A percentile compares a stretch with the other conserved stretches of the same genome.
phyloP scores from a whole-genome alignment of 78 protist species.

The Acrasis kona region DNA sequence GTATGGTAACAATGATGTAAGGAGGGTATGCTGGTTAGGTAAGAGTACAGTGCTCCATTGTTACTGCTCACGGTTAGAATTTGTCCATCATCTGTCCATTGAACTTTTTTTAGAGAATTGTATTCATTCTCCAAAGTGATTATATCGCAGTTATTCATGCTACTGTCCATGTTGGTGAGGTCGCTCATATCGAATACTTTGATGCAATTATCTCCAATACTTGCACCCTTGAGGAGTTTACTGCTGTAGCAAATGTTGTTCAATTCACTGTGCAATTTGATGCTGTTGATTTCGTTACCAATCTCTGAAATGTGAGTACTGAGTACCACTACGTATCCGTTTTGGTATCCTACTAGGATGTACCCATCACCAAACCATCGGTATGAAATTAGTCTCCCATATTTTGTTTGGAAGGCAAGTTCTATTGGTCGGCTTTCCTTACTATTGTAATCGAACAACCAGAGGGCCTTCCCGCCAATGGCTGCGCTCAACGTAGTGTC shows the following conservation, averaged over 20 bases:
- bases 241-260: neutral
- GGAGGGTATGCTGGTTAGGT: conserved; percentile 41
- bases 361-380: conserved; percentile 50
- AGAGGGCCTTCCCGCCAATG: conserved; percentile 2
- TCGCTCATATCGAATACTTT: conserved; percentile 15
- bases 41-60: conserved; percentile 26
- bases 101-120: neutral
- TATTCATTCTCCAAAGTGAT: neutral
- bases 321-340: conserved; percentile 30
- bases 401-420: conserved; percentile 33
- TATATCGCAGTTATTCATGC: no score
- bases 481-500: conserved; percentile 10
- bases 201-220: conserved; percentile 24
- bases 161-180: conserved; percentile 11
- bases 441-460: neutral
- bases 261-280: conserved; percentile 5
- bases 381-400: conserved; percentile 38
- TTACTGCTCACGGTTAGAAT: conserved; percentile 44
- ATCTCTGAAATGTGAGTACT: conserved; percentile 29
- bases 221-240: conserved; percentile 8
- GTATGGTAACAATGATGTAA: conserved; percentile 12
- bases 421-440: conserved; percentile 23
- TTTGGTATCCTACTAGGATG: conserved; percentile 32
- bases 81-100: conserved; percentile 58
- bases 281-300: conserved; percentile 21